phyloP scores from a whole-genome alignment of 78 protist species.

The Planoprotostelium fungivorum region DNA sequence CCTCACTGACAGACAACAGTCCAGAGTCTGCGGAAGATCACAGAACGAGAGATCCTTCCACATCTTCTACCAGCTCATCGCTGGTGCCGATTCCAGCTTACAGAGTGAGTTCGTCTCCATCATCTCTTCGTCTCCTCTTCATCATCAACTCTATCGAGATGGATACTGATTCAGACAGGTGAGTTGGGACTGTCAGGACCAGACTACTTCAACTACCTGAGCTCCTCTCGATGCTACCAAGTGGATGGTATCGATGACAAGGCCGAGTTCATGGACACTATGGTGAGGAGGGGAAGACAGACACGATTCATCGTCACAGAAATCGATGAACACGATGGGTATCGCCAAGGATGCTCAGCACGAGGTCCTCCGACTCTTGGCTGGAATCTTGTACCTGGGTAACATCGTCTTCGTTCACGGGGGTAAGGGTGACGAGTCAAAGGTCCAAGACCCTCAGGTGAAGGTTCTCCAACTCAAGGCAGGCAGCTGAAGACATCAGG shows the following conservation, averaged over 20 bases:
- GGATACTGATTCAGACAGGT: slow-evolving; percentile 8
- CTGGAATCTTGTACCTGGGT: slow-evolving; percentile 83
- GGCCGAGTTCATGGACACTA: slow-evolving; percentile 59
- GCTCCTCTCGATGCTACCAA: slow-evolving; percentile 28
- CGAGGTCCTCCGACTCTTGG: slow-evolving; percentile 63
- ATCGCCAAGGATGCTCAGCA: slow-evolving; percentile 44
- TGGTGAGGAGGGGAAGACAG: background rate
- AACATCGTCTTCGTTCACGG: slow-evolving; percentile 53
- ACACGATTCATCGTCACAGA: background rate
- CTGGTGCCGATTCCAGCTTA: slow-evolving; percentile 18
- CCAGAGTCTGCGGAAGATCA: slow-evolving; percentile 51
- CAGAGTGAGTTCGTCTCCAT: background rate
- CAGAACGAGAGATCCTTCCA: slow-evolving; percentile 61
- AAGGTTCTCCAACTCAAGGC: background rate
- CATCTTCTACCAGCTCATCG: slow-evolving; percentile 51
- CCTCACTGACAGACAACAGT: too few relatives aligned
- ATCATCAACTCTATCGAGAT: background rate
- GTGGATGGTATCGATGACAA: slow-evolving; percentile 86
- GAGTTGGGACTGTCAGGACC: slow-evolving; percentile 56
- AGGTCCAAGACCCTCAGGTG: slow-evolving; percentile 11
- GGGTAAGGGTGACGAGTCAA: slow-evolving; percentile 30
- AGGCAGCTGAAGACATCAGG: background rate
- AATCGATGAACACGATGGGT: slow-evolving; percentile 82
- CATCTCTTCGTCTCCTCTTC: background rate
- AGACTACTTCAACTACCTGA: slow-evolving; percentile 46